Conservation (phyloP, 768 basidiomycete species). For the Aureoboletus auriporus region DNA sequence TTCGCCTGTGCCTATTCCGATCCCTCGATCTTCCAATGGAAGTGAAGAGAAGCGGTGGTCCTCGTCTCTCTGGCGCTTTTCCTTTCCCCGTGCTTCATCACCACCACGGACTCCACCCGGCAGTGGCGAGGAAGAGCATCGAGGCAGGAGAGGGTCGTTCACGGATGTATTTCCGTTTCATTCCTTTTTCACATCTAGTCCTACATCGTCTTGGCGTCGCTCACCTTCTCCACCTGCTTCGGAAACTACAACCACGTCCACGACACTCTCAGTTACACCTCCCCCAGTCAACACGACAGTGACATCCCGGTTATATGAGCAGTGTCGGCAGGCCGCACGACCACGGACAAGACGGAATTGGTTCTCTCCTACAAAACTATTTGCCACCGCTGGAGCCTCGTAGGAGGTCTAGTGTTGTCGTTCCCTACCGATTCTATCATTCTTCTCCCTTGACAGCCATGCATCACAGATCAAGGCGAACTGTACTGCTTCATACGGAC, state of each 20-base stretch:
- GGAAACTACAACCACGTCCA: slow-evolving; percentile 21
- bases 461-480: slow-evolving; percentile 1
- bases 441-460: neutral
- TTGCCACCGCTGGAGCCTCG: slow-evolving; percentile 39
- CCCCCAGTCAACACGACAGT: slow-evolving; percentile 7
- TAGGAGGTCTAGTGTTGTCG: slow-evolving; percentile 14
- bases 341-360: slow-evolving; percentile 46
- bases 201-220: slow-evolving; percentile 32
- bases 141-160: slow-evolving; percentile 28
- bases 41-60: slow-evolving; percentile 34
- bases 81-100: slow-evolving; percentile 29
- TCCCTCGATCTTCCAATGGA: slow-evolving; percentile 26
- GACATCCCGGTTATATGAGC: slow-evolving; percentile 27
- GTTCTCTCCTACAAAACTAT: slow-evolving; percentile 53
- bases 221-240: slow-evolving; percentile 40
- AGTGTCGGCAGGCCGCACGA: slow-evolving; percentile 31
- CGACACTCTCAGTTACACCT: slow-evolving; percentile 29
- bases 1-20: slow-evolving; percentile 28
- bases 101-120: slow-evolving; percentile 24
- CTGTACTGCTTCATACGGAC: slow-evolving; percentile 13
- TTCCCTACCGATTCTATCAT: slow-evolving; percentile 6
- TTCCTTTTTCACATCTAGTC: slow-evolving; percentile 30
- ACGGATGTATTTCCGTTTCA: slow-evolving; percentile 47
- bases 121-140: slow-evolving; percentile 20
- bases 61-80: slow-evolving; percentile 32